Evolutionary conservation across 805 yeast species (phyloP).

Genomic region (Cyberlindnera misumaiensis): DNA sequence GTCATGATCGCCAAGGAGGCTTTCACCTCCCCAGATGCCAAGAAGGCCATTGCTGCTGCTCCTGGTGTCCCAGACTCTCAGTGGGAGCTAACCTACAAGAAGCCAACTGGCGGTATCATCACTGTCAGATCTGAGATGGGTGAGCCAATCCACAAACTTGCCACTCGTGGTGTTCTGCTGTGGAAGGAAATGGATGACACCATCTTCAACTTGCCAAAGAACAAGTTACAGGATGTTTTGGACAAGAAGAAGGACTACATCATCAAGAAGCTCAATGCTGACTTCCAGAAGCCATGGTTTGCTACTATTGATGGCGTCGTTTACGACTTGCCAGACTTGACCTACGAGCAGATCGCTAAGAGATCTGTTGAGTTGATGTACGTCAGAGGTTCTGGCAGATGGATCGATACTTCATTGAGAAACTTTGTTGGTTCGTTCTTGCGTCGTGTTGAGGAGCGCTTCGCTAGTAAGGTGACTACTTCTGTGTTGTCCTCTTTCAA

Average conservation of each 20-base stretch:
- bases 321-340: constrained; percentile 92
- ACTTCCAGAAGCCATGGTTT: constrained; percentile 98
- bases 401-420: constrained; percentile 86
- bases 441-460: constrained; percentile 96
- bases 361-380: constrained; percentile 86
- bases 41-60: constrained; percentile 83
- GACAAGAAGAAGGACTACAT: constrained; percentile 80
- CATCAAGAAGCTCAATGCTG: constrained; percentile 80
- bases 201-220: constrained; percentile 84
- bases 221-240: constrained; percentile 75
- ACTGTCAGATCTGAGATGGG: constrained; percentile 99
- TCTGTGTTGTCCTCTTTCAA: constrained; percentile 72
- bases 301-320: constrained; percentile 66
- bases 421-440: constrained; percentile 81
- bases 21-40: constrained; percentile 88
- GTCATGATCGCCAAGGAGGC: constrained; percentile 98
- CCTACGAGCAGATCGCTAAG: constrained; percentile 83
- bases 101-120: constrained; percentile 93
- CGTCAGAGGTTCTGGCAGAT: constrained; percentile 66
- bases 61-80: constrained; percentile 81
- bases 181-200: constrained; percentile 98
- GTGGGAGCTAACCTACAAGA: constrained; percentile 94
- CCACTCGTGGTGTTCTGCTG: constrained; percentile 94
- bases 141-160: constrained; percentile 97
- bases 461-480: constrained; percentile 47